A percentile compares a stretch with the other conserved stretches of the same genome.
phyloP scores from a whole-genome alignment of 345 rosid species.

The Crucihimalaya himalaica region DNA sequence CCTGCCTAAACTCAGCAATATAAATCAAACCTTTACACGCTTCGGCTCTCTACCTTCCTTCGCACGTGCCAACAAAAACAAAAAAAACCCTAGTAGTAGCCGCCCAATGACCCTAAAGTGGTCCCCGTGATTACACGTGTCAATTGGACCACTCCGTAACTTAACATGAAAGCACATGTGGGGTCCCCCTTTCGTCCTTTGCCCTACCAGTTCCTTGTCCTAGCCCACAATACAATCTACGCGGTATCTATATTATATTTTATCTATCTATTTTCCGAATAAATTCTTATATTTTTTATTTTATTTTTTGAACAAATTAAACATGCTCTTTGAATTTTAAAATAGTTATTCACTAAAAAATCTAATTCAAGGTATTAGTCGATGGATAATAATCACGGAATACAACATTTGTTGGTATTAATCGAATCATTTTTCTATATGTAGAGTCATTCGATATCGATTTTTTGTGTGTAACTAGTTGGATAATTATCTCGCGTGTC shows the following conservation, averaged over 20 bases:
- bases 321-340: neutral
- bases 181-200: constrained; percentile 30
- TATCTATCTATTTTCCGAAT: neutral
- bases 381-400: no score
- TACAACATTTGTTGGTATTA: no score
- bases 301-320: neutral
- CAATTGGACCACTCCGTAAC: constrained; percentile 34
- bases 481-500: neutral
- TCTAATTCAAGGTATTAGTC: neutral
- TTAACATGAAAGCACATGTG: constrained; percentile 44
- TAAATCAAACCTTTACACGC: constrained; percentile 29
- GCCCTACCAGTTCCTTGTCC: constrained; percentile 37
- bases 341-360: no score
- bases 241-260: constrained; percentile 25
- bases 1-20: constrained; percentile 67
- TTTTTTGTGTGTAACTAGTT: neutral
- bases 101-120: constrained; percentile 42
- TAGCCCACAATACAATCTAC: constrained; percentile 44
- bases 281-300: neutral
- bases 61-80: constrained; percentile 47
- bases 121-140: constrained; percentile 40
- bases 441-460: neutral
- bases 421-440: no score
- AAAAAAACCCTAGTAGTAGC: constrained; percentile 38
- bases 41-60: neutral